A percentile compares a stretch with the other conserved stretches of the same genome.
Conservation (phyloP, 2,329 filamentous ascomycete species). For the Coniochaeta sp. region DNA sequence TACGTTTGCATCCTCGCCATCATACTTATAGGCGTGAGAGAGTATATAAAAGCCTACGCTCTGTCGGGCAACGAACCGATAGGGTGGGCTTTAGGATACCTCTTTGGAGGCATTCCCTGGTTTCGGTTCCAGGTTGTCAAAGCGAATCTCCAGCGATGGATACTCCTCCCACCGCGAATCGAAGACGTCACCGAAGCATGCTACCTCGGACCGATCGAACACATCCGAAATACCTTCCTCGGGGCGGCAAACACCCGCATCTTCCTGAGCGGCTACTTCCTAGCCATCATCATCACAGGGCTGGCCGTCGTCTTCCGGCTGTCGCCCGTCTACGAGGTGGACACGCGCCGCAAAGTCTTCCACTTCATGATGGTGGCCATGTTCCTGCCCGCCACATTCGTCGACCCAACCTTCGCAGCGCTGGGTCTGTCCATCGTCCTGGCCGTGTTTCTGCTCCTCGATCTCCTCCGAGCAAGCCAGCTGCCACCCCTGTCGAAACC, state of each 20-base stretch:
- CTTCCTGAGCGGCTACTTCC: constrained; percentile 66
- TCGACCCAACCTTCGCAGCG: constrained; percentile 79
- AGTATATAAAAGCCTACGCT: constrained; percentile 60
- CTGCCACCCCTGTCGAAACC: constrained; percentile 83
- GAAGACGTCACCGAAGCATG: constrained; percentile 29
- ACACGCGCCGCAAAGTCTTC: constrained; percentile 93
- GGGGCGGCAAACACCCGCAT: constrained; percentile 81
- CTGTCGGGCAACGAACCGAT: constrained; percentile 72
- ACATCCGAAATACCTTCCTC: constrained; percentile 55
- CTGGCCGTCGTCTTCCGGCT: constrained; percentile 69
- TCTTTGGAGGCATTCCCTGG: constrained; percentile 69
- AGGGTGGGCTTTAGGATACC: constrained; percentile 86
- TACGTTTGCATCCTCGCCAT: constrained; percentile 61
- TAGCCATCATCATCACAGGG: constrained; percentile 60
- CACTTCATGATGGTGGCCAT: constrained; percentile 98
- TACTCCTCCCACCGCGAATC: constrained; percentile 54
- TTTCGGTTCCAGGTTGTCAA: constrained; percentile 67
- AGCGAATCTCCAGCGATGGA: constrained; percentile 66
- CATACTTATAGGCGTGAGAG: constrained; percentile 64
- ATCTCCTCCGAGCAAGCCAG: constrained; percentile 84
- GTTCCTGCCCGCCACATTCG: constrained; percentile 78
- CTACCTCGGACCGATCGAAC: constrained; percentile 53
- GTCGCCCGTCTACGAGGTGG: constrained; percentile 76
- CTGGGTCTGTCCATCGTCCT: constrained; percentile 75
- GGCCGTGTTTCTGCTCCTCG: constrained; percentile 78